Evolutionary conservation across 2,329 filamentous ascomycete genomes (phyloP).

Genomic region (Amylocarpus encephaloides): DNA sequence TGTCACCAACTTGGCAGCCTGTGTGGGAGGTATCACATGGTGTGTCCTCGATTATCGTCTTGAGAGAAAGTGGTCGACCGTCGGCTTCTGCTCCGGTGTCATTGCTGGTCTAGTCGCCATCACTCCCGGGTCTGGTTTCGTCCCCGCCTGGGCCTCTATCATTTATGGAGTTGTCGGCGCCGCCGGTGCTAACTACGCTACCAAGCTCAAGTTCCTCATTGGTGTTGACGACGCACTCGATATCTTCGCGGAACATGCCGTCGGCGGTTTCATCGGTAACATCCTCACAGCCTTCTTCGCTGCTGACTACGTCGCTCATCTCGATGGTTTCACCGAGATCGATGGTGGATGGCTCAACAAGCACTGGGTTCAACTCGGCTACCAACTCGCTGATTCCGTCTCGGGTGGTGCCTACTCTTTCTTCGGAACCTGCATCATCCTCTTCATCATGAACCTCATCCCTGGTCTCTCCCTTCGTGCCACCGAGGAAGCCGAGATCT

Average conservation of each 20-base stretch:
- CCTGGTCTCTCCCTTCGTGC: slow-evolving; percentile 71
- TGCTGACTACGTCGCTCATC: slow-evolving; percentile 73
- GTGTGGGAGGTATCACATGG: slow-evolving; percentile 82
- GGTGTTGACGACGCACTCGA: slow-evolving; percentile 79
- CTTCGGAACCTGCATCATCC: slow-evolving; percentile 67
- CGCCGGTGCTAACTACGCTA: slow-evolving; percentile 78
- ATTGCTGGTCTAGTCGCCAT: slow-evolving; percentile 83
- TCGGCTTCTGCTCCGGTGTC: slow-evolving; percentile 87
- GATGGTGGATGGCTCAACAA: slow-evolving; percentile 75
- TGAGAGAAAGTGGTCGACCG: slow-evolving; percentile 86
- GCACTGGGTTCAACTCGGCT: slow-evolving; percentile 76
- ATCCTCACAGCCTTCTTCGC: slow-evolving; percentile 74
- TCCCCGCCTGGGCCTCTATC: slow-evolving; percentile 78
- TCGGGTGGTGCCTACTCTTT: slow-evolving; percentile 75
- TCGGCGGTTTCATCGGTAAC: slow-evolving; percentile 75
- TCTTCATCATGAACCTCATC: slow-evolving; percentile 73
- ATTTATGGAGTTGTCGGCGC: slow-evolving; percentile 73
- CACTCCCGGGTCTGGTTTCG: slow-evolving; percentile 78
- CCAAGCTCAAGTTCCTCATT: slow-evolving; percentile 81
- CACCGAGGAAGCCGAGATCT: slow-evolving; percentile 69
- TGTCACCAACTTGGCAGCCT: slow-evolving; percentile 80
- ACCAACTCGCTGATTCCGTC: slow-evolving; percentile 77
- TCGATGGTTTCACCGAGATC: slow-evolving; percentile 65
- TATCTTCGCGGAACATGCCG: slow-evolving; percentile 77
- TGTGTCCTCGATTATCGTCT: slow-evolving; percentile 83